Conservation (phyloP, 1,139 yeast species). For the Candida dubliniensis region DNA sequence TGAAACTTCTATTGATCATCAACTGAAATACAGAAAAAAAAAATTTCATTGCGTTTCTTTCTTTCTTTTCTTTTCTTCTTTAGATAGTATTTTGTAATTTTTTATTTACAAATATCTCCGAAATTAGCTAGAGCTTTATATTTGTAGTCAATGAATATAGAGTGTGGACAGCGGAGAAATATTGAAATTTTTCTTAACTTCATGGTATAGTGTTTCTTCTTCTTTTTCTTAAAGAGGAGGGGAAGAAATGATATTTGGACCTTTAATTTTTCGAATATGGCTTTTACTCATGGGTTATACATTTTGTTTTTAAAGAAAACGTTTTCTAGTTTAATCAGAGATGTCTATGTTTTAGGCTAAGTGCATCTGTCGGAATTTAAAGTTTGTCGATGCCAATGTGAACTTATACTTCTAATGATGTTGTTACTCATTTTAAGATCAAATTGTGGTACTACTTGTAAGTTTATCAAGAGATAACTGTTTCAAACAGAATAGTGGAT, state of each 20-base stretch:
- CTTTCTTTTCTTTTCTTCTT: conserved; percentile 16
- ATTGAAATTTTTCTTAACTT: conserved; percentile 16
- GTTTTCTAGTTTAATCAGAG: not conserved
- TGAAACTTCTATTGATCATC: not conserved
- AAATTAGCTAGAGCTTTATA: conserved; percentile 58
- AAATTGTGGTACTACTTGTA: too few relatives aligned
- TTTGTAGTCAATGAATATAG: conserved; percentile 37
- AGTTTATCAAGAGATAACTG: too few relatives aligned
- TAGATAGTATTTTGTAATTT: conserved; percentile 20
- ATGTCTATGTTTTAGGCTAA: not conserved
- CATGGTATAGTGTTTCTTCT: not conserved
- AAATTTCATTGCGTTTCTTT: conserved; percentile 5
- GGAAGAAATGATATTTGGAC: not conserved
- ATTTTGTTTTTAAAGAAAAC: not conserved
- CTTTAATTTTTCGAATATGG: not conserved
- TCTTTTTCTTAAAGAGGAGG: not conserved
- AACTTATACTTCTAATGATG: not conserved
- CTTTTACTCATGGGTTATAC: conserved; percentile 1
- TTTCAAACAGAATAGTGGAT: too few relatives aligned
- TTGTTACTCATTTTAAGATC: too few relatives aligned
- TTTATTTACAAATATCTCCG: conserved; percentile 39
- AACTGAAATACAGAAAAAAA: not conserved
- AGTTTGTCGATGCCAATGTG: not conserved
- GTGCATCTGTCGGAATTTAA: too few relatives aligned
- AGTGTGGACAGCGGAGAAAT: conserved; percentile 78